Evolutionary conservation across 345 rosid genomes (phyloP).

Genomic region (Eucalyptus sp.): DNA sequence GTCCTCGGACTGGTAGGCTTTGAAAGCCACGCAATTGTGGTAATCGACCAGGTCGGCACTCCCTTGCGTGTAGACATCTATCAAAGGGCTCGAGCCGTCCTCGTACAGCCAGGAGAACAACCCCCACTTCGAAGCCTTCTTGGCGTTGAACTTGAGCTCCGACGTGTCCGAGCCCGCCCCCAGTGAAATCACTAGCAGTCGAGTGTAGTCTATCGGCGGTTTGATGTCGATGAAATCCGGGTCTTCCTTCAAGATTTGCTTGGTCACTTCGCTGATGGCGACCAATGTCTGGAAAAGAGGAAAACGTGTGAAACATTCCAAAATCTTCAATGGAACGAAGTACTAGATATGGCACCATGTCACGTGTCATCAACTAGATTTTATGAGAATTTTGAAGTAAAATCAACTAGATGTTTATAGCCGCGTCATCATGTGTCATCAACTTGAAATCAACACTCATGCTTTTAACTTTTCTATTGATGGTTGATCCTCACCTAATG

Average conservation of each 20-base stretch:
- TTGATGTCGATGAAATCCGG: slow-evolving; percentile 26
- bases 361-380: not conserved
- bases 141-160: slow-evolving; percentile 21
- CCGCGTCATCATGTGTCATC: not conserved
- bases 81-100: slow-evolving; percentile 35
- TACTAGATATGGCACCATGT: not conserved
- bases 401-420: not conserved
- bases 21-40: slow-evolving; percentile 34
- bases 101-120: slow-evolving; percentile 38
- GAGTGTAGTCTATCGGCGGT: slow-evolving; percentile 25
- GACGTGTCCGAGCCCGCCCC: slow-evolving; percentile 44
- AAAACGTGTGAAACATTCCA: not conserved
- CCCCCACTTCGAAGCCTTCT: slow-evolving; percentile 58
- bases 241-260: slow-evolving; percentile 30
- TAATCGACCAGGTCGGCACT: slow-evolving; percentile 51
- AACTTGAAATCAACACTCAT: not conserved
- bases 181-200: slow-evolving; percentile 51
- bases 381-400: not conserved
- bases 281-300: slow-evolving; percentile 38
- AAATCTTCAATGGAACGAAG: not conserved
- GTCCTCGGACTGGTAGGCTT: slow-evolving; percentile 39
- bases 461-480: not conserved
- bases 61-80: slow-evolving; percentile 34
- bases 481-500: not conserved
- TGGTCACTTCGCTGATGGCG: slow-evolving; percentile 49